These are phyloP conservation scores for Helicostylum pulchrum DNA, from an alignment of 192 early-diverging fungal species.

Conservation along the genomic window DNA sequence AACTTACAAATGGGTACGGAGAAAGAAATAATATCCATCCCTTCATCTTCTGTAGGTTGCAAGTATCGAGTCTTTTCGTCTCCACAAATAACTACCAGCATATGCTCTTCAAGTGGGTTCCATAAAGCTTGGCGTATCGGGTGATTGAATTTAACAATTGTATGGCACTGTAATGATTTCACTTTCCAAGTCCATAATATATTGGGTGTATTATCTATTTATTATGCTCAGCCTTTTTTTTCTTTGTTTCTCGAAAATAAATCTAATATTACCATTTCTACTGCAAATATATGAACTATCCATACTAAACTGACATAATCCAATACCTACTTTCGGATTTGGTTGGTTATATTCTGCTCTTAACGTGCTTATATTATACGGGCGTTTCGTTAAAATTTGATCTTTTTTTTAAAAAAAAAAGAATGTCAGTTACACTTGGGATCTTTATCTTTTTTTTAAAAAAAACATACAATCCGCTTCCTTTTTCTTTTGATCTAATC, in stretches of 20 bases:
- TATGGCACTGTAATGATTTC: constrained; percentile 36
- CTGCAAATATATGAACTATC: constrained; percentile 58
- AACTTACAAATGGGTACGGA: constrained; percentile 51
- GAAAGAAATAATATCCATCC: constrained; percentile 35
- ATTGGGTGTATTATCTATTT: constrained; percentile 71
- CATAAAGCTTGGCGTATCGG: constrained; percentile 58
- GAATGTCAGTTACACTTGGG: background rate
- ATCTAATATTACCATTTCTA: constrained; percentile 59
- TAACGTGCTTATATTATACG: constrained; percentile 49
- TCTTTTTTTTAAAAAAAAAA: background rate
- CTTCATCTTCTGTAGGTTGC: background rate
- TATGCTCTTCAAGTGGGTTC: constrained; percentile 53
- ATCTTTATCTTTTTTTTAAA: background rate
- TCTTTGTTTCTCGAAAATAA: background rate
- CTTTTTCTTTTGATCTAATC: background rate
- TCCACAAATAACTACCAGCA: constrained; percentile 46
- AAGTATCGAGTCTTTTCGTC: constrained; percentile 43
- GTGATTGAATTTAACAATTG: constrained; percentile 56
- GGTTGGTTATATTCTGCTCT: constrained; percentile 66
- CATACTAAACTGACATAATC: constrained; percentile 61
- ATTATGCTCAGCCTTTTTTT: background rate
- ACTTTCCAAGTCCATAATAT: constrained; percentile 77
- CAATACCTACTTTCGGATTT: constrained; percentile 72
- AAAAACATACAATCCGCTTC: background rate
- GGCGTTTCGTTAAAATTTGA: constrained; percentile 35